Evolutionary conservation across 2,329 filamentous ascomycete genomes (phyloP), one percentile per base, ranked within the genome.

Genomic region (Ascochyta rabiei): DNA sequence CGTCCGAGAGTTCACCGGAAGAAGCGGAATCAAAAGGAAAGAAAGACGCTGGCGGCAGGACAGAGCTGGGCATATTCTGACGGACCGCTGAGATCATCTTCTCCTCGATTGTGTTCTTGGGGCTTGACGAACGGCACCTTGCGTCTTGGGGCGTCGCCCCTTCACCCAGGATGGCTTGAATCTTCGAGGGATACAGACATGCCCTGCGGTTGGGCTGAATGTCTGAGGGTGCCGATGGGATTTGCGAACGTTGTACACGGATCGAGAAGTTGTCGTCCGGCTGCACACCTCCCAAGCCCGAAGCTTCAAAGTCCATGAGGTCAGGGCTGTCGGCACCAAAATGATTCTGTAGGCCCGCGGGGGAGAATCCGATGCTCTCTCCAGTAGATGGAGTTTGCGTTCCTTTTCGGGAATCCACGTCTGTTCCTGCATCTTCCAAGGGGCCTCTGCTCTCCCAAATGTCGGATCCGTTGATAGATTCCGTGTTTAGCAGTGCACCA

Each of bases 11-110:
- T 10, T 74, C 71, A 13, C 66, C 68, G 1, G 69, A 74, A 7
- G 68, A 75, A 3, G 61, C 64, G 2, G 72, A 74, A 37, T 76
- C 73, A 41, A 76, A 70, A 0, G 75, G 72, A 24, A 79, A 72
- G 54, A 76, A 79, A 0, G 77, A 76, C 0, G 79, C 75, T 1
- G 77, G 76, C 2, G 80, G 80, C 1, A 82, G 71, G 7, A 62
- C 50, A 0, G 79, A 80, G 12, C 72, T 77, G 0, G 76, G 76
- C 6, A 81, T 42, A 81, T 93, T 45, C 77, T 93, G 44, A 80
- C 88, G 53, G 83, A 93, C 58, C 77, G 89, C 53, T 80, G 91
- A 61, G 77, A 88, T 37, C 80, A 88, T 67, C 80, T 93, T 19
- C 77, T 96, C 19, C 74, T 83, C 52, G 86, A 96, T 79, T 1